phyloP scores from a whole-genome alignment of 768 basidiomycete genomes.

The Tulasnella sp. region DNA sequence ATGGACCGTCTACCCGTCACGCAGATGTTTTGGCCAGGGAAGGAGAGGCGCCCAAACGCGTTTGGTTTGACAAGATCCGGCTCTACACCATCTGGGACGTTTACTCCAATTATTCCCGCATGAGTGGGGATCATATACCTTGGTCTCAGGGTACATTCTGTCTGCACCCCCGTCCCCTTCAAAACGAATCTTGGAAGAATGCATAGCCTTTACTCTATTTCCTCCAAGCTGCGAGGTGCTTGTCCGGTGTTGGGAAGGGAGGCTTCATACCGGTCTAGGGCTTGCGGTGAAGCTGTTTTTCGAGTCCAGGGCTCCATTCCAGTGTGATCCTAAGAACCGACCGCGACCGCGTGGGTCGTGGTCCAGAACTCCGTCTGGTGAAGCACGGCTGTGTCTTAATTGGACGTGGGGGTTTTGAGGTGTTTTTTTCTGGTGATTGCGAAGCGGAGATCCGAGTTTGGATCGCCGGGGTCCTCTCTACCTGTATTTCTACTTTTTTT shows the following conservation, averaged over 20 bases:
- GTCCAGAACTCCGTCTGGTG: no score
- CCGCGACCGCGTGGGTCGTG: no score
- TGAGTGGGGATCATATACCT: background rate
- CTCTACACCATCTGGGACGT: background rate
- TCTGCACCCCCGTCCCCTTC: background rate
- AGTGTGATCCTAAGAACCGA: no score
- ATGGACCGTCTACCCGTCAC: background rate
- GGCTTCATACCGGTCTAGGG: no score
- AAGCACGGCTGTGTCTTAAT: no score
- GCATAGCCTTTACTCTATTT: background rate
- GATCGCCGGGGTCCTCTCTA: no score
- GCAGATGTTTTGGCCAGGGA: background rate
- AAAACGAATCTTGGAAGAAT: background rate
- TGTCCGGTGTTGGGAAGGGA: background rate
- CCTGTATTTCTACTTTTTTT: no score
- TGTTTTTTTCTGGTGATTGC: no score
- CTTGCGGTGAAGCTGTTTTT: no score
- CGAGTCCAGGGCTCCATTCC: no score
- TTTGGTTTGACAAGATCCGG: background rate
- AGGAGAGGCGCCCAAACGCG: background rate
- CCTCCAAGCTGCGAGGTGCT: background rate
- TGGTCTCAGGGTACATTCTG: background rate
- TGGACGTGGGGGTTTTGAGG: no score
- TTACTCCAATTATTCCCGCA: background rate
- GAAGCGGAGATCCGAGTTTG: no score